Evolutionary conservation across 352 stramenopile species (phyloP).

Genomic region (Globisporangium barbulae): DNA sequence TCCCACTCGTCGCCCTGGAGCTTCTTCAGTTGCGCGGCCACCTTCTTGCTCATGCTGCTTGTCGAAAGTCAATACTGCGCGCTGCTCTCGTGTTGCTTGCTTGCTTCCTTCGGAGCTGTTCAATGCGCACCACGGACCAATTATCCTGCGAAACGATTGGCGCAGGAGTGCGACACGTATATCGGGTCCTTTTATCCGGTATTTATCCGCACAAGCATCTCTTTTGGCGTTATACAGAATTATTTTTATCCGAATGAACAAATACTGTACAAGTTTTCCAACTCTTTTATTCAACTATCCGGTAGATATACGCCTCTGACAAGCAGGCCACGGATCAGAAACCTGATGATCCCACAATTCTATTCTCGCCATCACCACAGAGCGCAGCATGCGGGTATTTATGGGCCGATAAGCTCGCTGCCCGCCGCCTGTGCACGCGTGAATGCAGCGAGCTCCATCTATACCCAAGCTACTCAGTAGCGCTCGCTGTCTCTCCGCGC

Average conservation of each 20-base stretch:
- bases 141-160: conserved; percentile 29
- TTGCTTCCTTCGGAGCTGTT: conserved; percentile 13
- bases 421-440: background rate
- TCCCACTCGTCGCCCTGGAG: conserved; percentile 82
- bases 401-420: conserved; percentile 5
- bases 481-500: background rate
- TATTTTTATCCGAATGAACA: background rate
- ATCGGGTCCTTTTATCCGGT: conserved; percentile 2
- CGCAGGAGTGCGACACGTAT: conserved; percentile 20
- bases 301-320: background rate
- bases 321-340: conserved; percentile 2
- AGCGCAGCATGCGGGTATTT: background rate
- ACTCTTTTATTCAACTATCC: background rate
- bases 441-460: background rate
- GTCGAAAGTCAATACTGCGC: background rate
- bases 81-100: background rate
- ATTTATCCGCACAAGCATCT: too few species aligned
- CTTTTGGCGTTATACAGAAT: background rate
- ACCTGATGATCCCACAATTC: background rate
- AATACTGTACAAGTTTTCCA: background rate
- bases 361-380: conserved; percentile 2
- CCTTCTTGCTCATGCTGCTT: conserved; percentile 65
- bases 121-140: background rate
- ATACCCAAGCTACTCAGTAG: background rate
- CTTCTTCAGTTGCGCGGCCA: conserved; percentile 76